These are phyloP conservation scores for Trametopsis cervina DNA, from an alignment of 768 basidiomycete genomes.

Conservation along the genomic window DNA sequence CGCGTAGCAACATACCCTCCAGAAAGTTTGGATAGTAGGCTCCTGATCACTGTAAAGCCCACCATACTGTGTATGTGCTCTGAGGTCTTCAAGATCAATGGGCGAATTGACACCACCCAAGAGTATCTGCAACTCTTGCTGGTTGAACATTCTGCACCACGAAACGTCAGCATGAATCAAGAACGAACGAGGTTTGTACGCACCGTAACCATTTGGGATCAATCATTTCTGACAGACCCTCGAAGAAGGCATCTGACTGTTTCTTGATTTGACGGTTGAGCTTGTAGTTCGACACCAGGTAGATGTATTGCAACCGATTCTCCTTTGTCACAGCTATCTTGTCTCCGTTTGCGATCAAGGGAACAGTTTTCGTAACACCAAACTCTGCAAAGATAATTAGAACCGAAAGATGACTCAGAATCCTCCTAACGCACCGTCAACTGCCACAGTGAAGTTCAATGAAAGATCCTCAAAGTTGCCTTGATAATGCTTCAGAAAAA, in stretches of 20 bases:
- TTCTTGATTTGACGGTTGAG: conserved; percentile 82
- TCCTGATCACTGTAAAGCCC: conserved; percentile 70
- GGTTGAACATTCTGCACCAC: conserved; percentile 83
- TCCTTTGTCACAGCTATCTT: conserved; percentile 82
- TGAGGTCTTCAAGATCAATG: conserved; percentile 78
- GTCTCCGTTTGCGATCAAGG: conserved; percentile 77
- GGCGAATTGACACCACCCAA: conserved; percentile 84
- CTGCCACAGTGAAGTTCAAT: conserved; percentile 81
- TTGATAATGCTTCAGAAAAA: conserved; percentile 88
- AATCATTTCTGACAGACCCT: conserved; percentile 88
- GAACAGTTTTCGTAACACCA: conserved; percentile 65
- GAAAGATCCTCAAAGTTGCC: conserved; percentile 85
- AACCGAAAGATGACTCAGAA: not conserved
- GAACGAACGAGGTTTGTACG: conserved; percentile 7
- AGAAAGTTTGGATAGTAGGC: conserved; percentile 70
- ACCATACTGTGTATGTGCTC: conserved; percentile 73
- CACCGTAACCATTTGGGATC: conserved; percentile 83
- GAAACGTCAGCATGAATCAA: not conserved
- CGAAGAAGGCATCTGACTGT: conserved; percentile 84
- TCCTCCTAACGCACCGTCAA: conserved; percentile 55
- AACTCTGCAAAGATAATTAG: conserved; percentile 48
- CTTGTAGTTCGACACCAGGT: conserved; percentile 81
- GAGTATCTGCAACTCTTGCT: conserved; percentile 88
- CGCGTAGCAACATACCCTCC: conserved; percentile 51
- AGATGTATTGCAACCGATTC: conserved; percentile 87